Evolutionary conservation across 176 grass and related monocot species (phyloP).

Genomic region (Panicum miliaceum): DNA sequence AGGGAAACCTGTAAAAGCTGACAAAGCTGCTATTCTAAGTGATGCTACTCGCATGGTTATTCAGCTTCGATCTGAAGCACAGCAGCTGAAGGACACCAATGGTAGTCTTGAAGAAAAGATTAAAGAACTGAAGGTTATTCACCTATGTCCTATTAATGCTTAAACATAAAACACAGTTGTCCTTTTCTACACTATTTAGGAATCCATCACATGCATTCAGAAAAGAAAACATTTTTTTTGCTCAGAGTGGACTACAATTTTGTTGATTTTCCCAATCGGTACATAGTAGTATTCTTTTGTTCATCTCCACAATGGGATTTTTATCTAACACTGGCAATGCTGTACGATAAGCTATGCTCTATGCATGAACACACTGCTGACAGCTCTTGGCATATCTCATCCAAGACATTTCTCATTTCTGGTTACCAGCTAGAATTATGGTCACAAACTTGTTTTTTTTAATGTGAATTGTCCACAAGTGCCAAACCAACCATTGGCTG

Average conservation of each 20-base stretch:
- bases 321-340: background rate
- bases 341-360: background rate
- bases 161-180: background rate
- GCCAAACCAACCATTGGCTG: background rate
- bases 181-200: background rate
- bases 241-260: background rate
- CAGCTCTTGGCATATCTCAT: background rate
- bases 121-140: conserved; percentile 72
- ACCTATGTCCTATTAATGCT: background rate
- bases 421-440: background rate
- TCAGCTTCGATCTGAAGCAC: conserved; percentile 64
- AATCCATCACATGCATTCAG: background rate
- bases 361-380: background rate
- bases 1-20: conserved; percentile 66
- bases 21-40: conserved; percentile 78
- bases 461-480: background rate
- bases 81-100: conserved; percentile 72
- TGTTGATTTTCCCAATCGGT: background rate
- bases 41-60: conserved; percentile 72
- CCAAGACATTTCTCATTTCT: conserved; percentile 37
- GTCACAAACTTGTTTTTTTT: background rate
- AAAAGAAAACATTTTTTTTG: background rate
- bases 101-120: conserved; percentile 74
- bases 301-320: background rate
- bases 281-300: background rate